These are phyloP conservation scores for Uronychia setigera DNA, from an alignment of 73 alveolate species.

Conservation along the genomic window DNA sequence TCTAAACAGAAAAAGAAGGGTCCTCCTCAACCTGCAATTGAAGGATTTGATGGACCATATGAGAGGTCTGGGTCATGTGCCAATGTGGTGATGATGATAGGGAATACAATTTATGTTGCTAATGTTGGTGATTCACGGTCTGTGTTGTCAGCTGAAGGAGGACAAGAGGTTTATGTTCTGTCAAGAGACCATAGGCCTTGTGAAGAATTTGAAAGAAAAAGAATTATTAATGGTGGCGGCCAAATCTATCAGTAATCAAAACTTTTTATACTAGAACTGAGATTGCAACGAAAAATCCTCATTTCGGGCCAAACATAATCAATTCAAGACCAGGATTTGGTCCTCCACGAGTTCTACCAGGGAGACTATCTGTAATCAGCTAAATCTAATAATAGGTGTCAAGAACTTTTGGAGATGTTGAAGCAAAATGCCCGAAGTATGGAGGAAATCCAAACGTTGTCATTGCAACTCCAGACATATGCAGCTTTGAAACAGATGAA, in stretches of 20 bases:
- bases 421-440: slow-evolving; percentile 87
- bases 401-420: slow-evolving; percentile 96
- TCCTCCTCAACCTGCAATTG: neutral
- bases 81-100: slow-evolving; percentile 71
- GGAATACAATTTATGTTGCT: slow-evolving; percentile 92
- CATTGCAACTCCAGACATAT: slow-evolving; percentile 92
- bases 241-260: slow-evolving; percentile 67
- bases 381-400: slow-evolving; percentile 13
- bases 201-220: slow-evolving; percentile 77
- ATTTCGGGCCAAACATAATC: neutral
- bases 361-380: slow-evolving; percentile 84
- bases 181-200: slow-evolving; percentile 95
- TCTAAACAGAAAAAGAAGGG: neutral
- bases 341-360: slow-evolving; percentile 92
- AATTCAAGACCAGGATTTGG: slow-evolving; percentile 63
- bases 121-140: slow-evolving; percentile 99
- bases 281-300: neutral
- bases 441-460: slow-evolving; percentile 99
- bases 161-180: slow-evolving; percentile 64
- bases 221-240: slow-evolving; percentile 91
- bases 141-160: slow-evolving; percentile 84
- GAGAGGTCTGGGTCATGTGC: slow-evolving; percentile 98
- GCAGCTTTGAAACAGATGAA: slow-evolving; percentile 71
- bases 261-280: neutral
- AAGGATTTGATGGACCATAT: slow-evolving; percentile 24